Percentiles rank a stretch among this genome's conserved stretches.
These are phyloP conservation scores for Cladosporium austrohemisphaericum DNA, from an alignment of 2,329 filamentous ascomycete species.

Conservation along the genomic window DNA sequence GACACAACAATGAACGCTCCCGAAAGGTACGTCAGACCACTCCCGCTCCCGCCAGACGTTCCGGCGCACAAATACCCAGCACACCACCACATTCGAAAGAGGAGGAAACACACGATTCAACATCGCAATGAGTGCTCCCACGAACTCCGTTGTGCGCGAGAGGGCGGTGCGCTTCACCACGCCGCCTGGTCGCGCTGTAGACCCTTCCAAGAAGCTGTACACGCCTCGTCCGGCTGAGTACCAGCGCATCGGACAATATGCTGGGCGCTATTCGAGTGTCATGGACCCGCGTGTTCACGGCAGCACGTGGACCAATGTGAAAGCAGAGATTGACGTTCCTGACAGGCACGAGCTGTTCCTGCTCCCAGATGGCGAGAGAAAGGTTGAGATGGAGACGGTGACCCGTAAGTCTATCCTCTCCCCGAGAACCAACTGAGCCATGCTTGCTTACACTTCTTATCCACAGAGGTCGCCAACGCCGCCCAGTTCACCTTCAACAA, in stretches of 20 bases:
- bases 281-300: constrained; percentile 22
- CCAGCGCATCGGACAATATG: background rate
- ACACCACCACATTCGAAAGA: constrained; percentile 4
- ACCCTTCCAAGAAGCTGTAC: too few species aligned
- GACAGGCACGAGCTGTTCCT: constrained; percentile 89
- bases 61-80: constrained; percentile 5
- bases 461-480: constrained; percentile 69
- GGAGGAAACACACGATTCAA: background rate
- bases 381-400: constrained; percentile 82
- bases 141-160: too few species aligned
- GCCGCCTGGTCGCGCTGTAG: background rate
- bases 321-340: constrained; percentile 28
- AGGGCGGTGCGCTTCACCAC: background rate
- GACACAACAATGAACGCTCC: constrained; percentile 49
- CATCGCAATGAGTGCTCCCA: background rate
- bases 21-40: constrained; percentile 44
- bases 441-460: background rate
- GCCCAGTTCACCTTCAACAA: constrained; percentile 94
- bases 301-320: constrained; percentile 20
- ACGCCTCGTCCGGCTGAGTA: too few species aligned
- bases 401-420: constrained; percentile 62
- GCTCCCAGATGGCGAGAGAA: constrained; percentile 83
- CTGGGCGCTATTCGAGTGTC: background rate
- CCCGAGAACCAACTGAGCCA: background rate
- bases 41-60: background rate